Evolutionary conservation across 306 rosid species (phyloP).

Genomic region (Ziziphus jujuba): DNA sequence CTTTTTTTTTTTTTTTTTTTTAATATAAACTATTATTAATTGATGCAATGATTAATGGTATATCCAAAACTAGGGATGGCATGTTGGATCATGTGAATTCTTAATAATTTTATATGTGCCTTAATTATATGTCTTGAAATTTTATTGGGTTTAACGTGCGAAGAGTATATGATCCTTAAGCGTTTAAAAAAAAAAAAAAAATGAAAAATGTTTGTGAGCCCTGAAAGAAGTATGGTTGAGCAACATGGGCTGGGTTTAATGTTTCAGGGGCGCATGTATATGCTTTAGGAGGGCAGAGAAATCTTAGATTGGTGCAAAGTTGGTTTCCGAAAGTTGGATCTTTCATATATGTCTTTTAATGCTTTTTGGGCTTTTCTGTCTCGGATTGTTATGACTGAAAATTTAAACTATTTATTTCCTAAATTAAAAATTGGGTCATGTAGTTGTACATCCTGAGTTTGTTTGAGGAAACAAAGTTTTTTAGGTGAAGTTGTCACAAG

Average conservation of each 20-base stretch:
- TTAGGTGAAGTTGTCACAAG: no score
- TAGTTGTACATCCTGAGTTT: no score
- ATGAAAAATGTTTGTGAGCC: no score
- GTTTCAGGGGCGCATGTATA: neutral
- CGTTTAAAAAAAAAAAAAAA: no score
- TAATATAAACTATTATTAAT: no score
- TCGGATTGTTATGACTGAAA: no score
- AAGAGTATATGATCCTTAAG: neutral
- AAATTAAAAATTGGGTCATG: no score
- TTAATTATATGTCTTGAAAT: neutral
- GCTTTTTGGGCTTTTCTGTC: no score
- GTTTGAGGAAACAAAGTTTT: no score
- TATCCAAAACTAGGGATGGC: conserved; percentile 1
- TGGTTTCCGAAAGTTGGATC: neutral
- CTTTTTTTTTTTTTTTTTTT: neutral
- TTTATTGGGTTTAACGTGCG: neutral
- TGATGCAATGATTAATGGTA: neutral
- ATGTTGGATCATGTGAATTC: conserved; percentile 19
- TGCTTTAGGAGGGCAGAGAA: neutral
- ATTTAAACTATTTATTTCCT: no score
- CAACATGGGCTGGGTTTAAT: neutral
- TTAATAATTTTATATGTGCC: no score
- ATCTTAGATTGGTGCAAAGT: neutral
- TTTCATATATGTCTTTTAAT: no score
- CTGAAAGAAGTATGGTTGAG: neutral